Conservation (phyloP, 2,329 filamentous ascomycete genomes). For the Diaporthe batatas region DNA sequence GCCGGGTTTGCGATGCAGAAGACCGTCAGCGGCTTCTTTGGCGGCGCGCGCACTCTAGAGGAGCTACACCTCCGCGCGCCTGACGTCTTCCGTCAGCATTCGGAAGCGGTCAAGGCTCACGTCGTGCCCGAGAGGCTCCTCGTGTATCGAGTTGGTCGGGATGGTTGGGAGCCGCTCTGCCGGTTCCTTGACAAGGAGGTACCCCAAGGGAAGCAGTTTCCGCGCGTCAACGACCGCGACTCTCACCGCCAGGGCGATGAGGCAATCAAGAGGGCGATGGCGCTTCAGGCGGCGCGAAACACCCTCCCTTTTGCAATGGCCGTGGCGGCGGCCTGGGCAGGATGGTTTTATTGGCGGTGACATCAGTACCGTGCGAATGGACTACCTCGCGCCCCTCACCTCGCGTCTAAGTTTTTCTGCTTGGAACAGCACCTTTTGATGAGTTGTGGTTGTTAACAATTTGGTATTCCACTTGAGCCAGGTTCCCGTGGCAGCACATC, state of each 20-base stretch:
- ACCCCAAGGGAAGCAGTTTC: conserved; percentile 25
- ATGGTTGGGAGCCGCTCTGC: conserved; percentile 39
- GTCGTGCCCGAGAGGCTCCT: conserved; percentile 2
- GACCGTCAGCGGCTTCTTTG: conserved; percentile 4
- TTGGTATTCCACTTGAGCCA: too few species aligned
- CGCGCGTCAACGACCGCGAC: conserved; percentile 38
- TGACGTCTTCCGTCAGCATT: background rate
- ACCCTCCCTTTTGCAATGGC: background rate
- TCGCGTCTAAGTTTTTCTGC: background rate
- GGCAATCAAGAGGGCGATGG: conserved; percentile 12
- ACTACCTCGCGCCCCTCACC: background rate
- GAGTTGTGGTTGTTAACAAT: background rate
- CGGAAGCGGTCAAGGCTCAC: background rate
- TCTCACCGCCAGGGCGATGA: conserved; percentile 31
- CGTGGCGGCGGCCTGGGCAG: background rate
- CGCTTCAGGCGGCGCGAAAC: background rate
- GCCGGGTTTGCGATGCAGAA: background rate
- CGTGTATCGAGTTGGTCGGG: background rate
- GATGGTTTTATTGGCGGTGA: background rate
- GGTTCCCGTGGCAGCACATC: background rate
- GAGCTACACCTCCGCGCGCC: background rate
- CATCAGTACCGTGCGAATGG: background rate
- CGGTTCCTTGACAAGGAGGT: conserved; percentile 34
- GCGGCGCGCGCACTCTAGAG: background rate
- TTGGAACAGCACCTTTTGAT: background rate